phyloP scores from a whole-genome alignment of 306 rosid species.

The Phaseolus lunatus region DNA sequence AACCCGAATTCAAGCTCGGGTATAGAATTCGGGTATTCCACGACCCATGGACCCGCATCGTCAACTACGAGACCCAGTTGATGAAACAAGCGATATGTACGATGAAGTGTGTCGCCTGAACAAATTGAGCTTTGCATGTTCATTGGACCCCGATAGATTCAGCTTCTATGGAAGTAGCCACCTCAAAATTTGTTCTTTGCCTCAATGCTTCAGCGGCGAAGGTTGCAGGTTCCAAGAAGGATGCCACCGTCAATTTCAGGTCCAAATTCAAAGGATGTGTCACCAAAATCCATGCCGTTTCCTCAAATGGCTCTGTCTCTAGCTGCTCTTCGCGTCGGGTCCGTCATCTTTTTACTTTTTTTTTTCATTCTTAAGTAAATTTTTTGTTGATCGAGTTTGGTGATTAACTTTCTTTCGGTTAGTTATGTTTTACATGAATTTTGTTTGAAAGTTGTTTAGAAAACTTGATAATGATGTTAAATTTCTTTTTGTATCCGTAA shows the following conservation, averaged over 20 bases:
- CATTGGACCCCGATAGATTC: constrained; percentile 50
- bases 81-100: constrained; percentile 46
- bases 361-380: no score
- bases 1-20: constrained; percentile 4
- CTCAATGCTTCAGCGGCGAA: constrained; percentile 40
- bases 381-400: background rate
- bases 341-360: constrained; percentile 29
- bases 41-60: constrained; percentile 29
- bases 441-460: background rate
- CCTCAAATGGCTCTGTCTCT: constrained; percentile 62
- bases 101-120: constrained; percentile 28
- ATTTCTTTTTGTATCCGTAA: background rate
- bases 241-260: constrained; percentile 17
- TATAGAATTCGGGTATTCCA: constrained; percentile 1
- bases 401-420: no score
- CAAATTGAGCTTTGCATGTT: constrained; percentile 29
- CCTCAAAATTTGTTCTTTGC: constrained; percentile 40
- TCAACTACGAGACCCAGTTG: constrained; percentile 41
- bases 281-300: constrained; percentile 50
- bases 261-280: constrained; percentile 41
- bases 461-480: background rate
- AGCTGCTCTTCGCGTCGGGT: constrained; percentile 58
- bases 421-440: no score
- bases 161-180: constrained; percentile 55
- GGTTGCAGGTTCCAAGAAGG: constrained; percentile 19